phyloP scores from a whole-genome alignment of 2,329 filamentous ascomycete species.

The Dothideomycetes sp. region DNA sequence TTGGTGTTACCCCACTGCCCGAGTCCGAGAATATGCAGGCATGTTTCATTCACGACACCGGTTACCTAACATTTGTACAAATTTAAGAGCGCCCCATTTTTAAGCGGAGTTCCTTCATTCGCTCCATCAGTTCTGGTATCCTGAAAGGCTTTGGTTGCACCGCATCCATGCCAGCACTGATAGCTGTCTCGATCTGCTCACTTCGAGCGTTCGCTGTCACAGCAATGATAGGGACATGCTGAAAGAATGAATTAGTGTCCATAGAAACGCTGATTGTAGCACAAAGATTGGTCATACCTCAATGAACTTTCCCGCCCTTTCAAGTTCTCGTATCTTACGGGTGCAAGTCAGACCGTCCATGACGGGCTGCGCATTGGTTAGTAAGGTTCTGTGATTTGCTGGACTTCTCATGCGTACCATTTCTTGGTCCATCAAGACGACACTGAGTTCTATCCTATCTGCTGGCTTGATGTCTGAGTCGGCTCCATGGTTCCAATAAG shows the following conservation, averaged over 20 bases:
- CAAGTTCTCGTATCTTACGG: slow-evolving; percentile 55
- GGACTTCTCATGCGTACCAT: slow-evolving; percentile 33
- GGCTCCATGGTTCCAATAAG: slow-evolving; percentile 26
- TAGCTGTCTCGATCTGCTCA: slow-evolving; percentile 29
- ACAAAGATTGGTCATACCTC: not conserved
- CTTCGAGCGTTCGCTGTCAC: slow-evolving; percentile 71
- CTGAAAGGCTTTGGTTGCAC: slow-evolving; percentile 25
- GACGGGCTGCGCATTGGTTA: slow-evolving; percentile 48
- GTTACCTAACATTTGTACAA: too few species aligned
- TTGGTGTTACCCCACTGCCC: too few species aligned
- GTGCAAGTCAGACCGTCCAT: slow-evolving; percentile 74
- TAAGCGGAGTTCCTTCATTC: slow-evolving; percentile 16
- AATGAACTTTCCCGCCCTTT: slow-evolving; percentile 49
- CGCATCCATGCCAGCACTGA: slow-evolving; percentile 12
- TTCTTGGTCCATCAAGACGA: slow-evolving; percentile 70
- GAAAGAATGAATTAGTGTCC: too few species aligned
- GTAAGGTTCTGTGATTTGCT: not conserved
- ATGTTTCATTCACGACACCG: too few species aligned
- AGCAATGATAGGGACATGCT: slow-evolving; percentile 68
- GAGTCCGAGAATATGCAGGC: too few species aligned
- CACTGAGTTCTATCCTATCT: slow-evolving; percentile 11
- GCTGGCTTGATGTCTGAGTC: not conserved
- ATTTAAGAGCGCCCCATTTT: not conserved
- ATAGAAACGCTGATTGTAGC: too few species aligned
- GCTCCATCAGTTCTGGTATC: slow-evolving; percentile 22